Base-by-base conservation (phyloP, 495 filamentous ascomycete species). In the Neurospora sp. region DNA sequence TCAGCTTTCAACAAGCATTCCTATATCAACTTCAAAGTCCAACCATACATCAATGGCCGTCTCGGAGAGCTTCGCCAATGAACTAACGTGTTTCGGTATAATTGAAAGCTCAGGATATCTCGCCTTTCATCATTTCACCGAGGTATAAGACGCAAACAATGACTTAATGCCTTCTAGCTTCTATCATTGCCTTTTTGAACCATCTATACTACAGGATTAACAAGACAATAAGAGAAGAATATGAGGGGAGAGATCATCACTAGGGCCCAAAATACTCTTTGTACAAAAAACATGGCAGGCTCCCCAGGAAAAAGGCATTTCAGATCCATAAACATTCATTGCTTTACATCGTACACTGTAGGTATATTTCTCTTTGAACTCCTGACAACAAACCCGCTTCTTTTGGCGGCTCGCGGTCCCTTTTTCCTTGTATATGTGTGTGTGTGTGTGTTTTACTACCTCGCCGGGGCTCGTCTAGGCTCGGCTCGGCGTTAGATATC, bases 201-300 rank as follows among this genome's bases (percentile, higher is more conserved):
- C 72, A 69, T 79, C 76, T 79, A 82, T 79, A 76, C 20, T 81
- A 83, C 81, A 81, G 42, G 54, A 76, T 72, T 66, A 72, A 72
- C 72, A 77, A 77, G 76, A 81, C 77, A 79, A 77, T 66, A 46
- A 49, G 72, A 75, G 73, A 79, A 76, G 71, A 79, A 82, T 66
- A 41, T 75, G 77, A 82, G 80, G 74, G 77, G 78, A 79, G 79
- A 66, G 14, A 66, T 35, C 27, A 80, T 77, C 74, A 71, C 60
- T 70, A 71, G 76, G 72, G 72, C 78, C 70, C 72, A 66, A 74
- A 72, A 70, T n/a, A 44, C 62, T 54, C 39, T 66, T 66, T 66
- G 6, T 66, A 66, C 31, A 71, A 42, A 72, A 74, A 74, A 75
- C 79, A 72, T 54, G 73, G 44, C 70, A 70, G 74, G 54, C 40